Base-by-base conservation (phyloP, 208 protist genomes). In the Leptomonas pyrrhocoris region DNA sequence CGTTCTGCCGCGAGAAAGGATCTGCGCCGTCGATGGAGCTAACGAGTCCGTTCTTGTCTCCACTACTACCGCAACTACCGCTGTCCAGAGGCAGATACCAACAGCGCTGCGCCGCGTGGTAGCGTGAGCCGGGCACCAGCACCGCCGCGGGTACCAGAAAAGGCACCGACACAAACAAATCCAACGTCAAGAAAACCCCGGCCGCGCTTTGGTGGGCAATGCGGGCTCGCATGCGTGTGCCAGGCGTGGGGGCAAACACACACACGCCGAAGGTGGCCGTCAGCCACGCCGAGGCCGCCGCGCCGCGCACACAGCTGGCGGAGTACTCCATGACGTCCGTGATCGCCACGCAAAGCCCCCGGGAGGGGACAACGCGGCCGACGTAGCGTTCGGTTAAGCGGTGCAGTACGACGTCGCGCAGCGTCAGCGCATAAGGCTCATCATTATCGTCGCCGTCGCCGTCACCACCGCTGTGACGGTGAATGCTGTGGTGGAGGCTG, bases 301-400 rank as follows among this genome's bases (percentile, higher is more conserved):
- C 53, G 3, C 86, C 88, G 1, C 80, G 74, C 40, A 96, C 77
- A 8, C 71, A 68, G 38, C 81, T 81, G 25, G 63, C 72, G 19
- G 82, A 84, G 71, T 81, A 84, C 23, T 89, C 74, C 28, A 89
- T 45, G 16, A 96, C 68, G 0, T 84, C 79, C 15, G 76, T 76
- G 19, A 96, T 79, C 15, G 88, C 90, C 0, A 96, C 81, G 57
- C 85, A 92, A 1, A 96, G 75, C 3, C 90, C 90, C 12, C 72
- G 70, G 8, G 62, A 60, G 2, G 85, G 85, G 6, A 94, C 64
- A 45, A 96, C 75, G 48, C 82, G 86, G n/a, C 86, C 88, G 1
- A 93, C 86, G 68, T 96, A 96, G 43, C 83, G 83, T 74, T 96
- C 88, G 2, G 88, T 96, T 11, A 96, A 65, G 34, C 90, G 79